Base-by-base conservation (phyloP, 169 alveolate genomes). In the Cryptosporidium sp. region DNA sequence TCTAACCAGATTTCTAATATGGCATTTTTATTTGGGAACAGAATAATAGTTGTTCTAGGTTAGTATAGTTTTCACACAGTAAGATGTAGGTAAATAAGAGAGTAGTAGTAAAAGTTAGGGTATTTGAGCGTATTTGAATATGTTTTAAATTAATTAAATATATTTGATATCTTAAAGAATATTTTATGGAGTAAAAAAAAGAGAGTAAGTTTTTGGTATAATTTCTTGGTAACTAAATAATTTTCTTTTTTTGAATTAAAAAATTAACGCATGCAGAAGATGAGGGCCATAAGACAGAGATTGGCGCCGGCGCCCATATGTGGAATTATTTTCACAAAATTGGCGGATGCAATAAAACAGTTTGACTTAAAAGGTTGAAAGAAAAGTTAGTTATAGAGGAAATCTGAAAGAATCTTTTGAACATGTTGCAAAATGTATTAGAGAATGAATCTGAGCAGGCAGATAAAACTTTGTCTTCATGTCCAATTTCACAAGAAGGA, bases 321-420 rank as follows among this genome's bases (percentile, higher is more conserved):
- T 56, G 67, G 67, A 21, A 56, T 56, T 56, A 10, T 56, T 56
- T 56, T 26, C 18, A n/a, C 35, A 1, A 48, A 48, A n/a, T 56
- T n/a, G 67, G 67, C 67, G 67, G 67, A 56, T 56, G 67, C 67
- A 56, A 26, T 23, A 21, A 3, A 56, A 56, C 7, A 9, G 67
- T 56, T 56, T 21, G 35, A 21, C 67, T 56, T 56, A 21, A 56
- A 56, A 56, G 67, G 26, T n/a, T 56, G 8, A 56, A 56, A 26
- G 35, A 56, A 56, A 56, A 56, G 67, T 56, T 56, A 23, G 67
- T 35, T 16, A 56, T 56, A 56, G 35, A 56, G 67, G 35, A 56
- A 56, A n/a, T 23, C n/a, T 7, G 18, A 26, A 21, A 8, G 29
- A 56, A 42, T 37, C 48, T 70, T 39, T 23, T 39, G 42, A 70